phyloP scores from a whole-genome alignment of 495 filamentous ascomycete genomes.

The Penicillium crystallinum region DNA sequence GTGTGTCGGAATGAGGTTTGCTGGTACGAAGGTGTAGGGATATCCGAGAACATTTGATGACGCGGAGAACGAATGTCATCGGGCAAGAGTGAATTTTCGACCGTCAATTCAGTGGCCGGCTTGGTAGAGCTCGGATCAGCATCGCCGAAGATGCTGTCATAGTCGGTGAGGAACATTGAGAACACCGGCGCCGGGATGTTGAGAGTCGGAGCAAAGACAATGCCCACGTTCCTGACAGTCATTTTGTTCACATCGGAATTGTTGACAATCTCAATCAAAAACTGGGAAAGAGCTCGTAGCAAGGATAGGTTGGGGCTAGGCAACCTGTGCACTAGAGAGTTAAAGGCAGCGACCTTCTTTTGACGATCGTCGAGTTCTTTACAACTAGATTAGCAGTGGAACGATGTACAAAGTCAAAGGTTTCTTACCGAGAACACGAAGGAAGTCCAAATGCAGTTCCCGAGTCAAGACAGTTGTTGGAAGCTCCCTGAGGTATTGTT shows the following conservation, averaged over 20 bases:
- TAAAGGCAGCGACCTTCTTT: slow-evolving; percentile 79
- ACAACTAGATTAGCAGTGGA: slow-evolving; percentile 11
- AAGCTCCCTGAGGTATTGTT: slow-evolving; percentile 88
- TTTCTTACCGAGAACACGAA: slow-evolving; percentile 70
- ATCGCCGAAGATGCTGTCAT: slow-evolving; percentile 75
- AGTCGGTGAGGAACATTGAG: slow-evolving; percentile 88
- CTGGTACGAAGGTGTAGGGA: slow-evolving; percentile 60
- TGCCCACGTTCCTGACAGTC: slow-evolving; percentile 95
- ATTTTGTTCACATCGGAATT: slow-evolving; percentile 93
- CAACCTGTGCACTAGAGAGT: slow-evolving; percentile 75
- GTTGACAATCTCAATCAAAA: slow-evolving; percentile 83
- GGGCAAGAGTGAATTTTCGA: slow-evolving; percentile 42
- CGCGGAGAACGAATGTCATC: slow-evolving; percentile 63
- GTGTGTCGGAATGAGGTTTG: slow-evolving; percentile 51
- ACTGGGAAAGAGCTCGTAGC: slow-evolving; percentile 74
- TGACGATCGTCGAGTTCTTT: slow-evolving; percentile 60
- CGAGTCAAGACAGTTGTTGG: slow-evolving; percentile 86
- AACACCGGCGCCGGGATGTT: slow-evolving; percentile 96
- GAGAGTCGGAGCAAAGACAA: slow-evolving; percentile 96
- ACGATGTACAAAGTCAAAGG: not conserved
- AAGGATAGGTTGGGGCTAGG: slow-evolving; percentile 75
- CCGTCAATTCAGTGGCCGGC: slow-evolving; percentile 37
- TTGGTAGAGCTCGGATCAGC: slow-evolving; percentile 7
- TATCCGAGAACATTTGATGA: slow-evolving; percentile 64
- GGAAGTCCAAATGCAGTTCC: slow-evolving; percentile 84